Evolutionary conservation across 2,329 filamentous ascomycete genomes (phyloP).

Genomic region (Penicillium brasilianum): DNA sequence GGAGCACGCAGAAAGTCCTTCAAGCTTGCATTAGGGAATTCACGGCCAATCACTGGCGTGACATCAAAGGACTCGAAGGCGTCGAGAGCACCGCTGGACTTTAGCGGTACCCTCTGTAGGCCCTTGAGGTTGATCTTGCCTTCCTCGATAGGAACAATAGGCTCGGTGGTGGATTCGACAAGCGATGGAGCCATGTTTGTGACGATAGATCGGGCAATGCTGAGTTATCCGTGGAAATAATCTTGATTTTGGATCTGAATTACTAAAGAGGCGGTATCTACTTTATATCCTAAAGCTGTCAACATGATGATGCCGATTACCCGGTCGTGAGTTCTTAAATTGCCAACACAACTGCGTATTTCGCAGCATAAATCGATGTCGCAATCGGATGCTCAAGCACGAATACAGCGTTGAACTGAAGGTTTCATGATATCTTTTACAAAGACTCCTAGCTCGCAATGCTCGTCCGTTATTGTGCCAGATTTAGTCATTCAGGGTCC

Average conservation of each 20-base stretch:
- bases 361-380: slow-evolving; percentile 7
- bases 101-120: slow-evolving; percentile 39
- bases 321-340: neutral
- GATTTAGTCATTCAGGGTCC: slow-evolving; percentile 16
- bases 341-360: slow-evolving; percentile 2
- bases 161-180: slow-evolving; percentile 21
- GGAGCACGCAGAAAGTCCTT: slow-evolving; percentile 54
- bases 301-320: slow-evolving; percentile 2
- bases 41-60: slow-evolving; percentile 58
- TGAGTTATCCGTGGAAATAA: neutral
- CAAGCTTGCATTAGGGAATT: slow-evolving; percentile 52
- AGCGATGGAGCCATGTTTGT: slow-evolving; percentile 30
- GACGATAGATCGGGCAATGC: neutral
- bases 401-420: neutral
- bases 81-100: slow-evolving; percentile 49
- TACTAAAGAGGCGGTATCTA: neutral
- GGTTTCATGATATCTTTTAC: neutral
- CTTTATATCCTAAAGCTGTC: neutral
- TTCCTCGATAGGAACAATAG: slow-evolving; percentile 25
- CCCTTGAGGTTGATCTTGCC: slow-evolving; percentile 22
- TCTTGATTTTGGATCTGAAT: neutral
- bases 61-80: slow-evolving; percentile 54
- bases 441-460: neutral
- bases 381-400: slow-evolving; percentile 12
- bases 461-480: slow-evolving; percentile 17